These are phyloP conservation scores for Schizochytrium sp. DNA, from an alignment of 108 stramenopile genomes.

Conservation along the genomic window DNA sequence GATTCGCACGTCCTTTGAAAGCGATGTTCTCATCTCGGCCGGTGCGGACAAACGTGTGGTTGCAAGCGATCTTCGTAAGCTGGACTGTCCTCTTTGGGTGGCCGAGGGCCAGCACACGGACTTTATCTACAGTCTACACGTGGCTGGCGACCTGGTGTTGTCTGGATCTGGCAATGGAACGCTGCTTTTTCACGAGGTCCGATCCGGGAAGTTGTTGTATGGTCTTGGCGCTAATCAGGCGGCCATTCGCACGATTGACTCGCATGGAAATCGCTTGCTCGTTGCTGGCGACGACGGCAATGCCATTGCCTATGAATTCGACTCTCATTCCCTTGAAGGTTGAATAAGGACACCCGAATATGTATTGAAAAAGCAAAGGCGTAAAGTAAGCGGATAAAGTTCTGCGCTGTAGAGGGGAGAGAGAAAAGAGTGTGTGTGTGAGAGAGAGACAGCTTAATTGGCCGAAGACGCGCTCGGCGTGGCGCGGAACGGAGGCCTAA, in stretches of 20 bases:
- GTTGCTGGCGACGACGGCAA: slow-evolving; percentile 5
- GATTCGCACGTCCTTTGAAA: neutral
- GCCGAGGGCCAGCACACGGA: neutral
- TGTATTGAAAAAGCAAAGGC: no score
- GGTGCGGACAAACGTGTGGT: neutral
- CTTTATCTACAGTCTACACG: slow-evolving; percentile 7
- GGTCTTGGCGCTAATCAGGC: neutral
- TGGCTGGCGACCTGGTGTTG: neutral
- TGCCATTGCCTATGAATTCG: neutral
- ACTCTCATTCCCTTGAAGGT: no score
- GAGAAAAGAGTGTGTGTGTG: no score
- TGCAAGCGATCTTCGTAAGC: neutral
- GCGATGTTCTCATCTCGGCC: neutral
- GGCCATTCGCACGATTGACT: neutral
- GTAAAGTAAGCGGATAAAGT: no score
- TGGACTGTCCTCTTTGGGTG: neutral
- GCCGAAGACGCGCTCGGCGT: no score
- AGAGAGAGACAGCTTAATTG: no score
- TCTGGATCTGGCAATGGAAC: neutral
- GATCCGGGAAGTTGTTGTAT: neutral
- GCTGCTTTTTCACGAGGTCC: neutral
- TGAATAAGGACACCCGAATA: no score
- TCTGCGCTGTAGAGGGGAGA: no score
- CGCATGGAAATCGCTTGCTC: neutral
- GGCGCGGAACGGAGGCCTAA: no score